Evolutionary conservation across 2,329 filamentous ascomycete species (phyloP), one percentile per base, ranked within the genome.

Genomic region (Colletotrichum sp.): DNA sequence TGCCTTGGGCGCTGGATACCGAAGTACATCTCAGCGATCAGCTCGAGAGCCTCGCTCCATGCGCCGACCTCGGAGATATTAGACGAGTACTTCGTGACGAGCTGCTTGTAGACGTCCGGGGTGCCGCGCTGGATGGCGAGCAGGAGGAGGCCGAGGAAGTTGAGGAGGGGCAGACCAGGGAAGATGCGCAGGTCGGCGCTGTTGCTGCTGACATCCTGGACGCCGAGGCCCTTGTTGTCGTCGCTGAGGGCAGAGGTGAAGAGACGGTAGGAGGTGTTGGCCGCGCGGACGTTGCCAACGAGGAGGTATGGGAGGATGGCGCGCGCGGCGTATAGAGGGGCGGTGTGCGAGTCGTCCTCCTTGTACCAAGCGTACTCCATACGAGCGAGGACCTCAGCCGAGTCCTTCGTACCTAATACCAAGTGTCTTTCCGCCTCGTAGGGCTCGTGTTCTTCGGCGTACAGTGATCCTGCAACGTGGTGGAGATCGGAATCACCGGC

Each of bases 21-120:
- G 86, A 99, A 99, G 88, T 99, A 99, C 92, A 98, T 96, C 87
- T 99, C 96, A 65, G 94, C 96, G 80, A 99, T 93, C 84, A 95
- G 93, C 80, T 96, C 94, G 77, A 99, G 87, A 28, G 95, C 90
- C 82, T 95, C 96, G 39, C 93, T 92, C 96, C 96, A 99, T 15
- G 90, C 89, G 7, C 91, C 92, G 2, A 92, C 89, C 80, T 99
- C 96, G 80, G 93, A 93, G 75, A 99, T 90, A 81, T 98, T 92
- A 7, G 88, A 84, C 49, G 92, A 91, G 85, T 99, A 99, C 83
- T 98, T 97, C 76, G 90, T 92, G 80, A 93, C 92, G 79, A 99
- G 88, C 84, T 96, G 94, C 81, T 93, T 93, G 88, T 95, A 99
- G 65, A 98, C 87, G 80, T 98, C 95, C n/a, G 89, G 88, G 52